Evolutionary conservation across 1,284 basidiomycete species (phyloP).

Genomic region (Mixia osmundae): DNA sequence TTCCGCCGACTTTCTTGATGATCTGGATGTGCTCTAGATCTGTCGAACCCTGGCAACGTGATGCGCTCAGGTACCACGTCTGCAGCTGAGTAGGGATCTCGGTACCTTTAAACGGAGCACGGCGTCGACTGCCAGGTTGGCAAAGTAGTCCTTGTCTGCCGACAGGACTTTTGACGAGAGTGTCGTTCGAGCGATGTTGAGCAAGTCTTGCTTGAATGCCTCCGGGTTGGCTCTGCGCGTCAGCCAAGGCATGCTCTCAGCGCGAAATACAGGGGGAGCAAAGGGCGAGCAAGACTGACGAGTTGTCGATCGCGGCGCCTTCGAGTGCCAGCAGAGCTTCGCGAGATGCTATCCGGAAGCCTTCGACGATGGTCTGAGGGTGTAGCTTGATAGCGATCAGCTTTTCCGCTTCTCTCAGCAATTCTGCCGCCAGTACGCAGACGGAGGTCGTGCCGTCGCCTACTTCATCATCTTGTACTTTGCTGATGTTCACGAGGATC

Average conservation of each 20-base stretch:
- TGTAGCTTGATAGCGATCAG: constrained; percentile 80
- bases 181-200: constrained; percentile 93
- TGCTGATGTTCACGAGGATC: constrained; percentile 99
- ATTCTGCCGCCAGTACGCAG: constrained; percentile 74
- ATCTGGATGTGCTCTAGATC: constrained; percentile 98
- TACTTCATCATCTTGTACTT: constrained; percentile 97
- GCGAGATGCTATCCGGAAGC: constrained; percentile 73
- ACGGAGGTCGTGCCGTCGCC: constrained; percentile 97
- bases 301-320: constrained; percentile 55
- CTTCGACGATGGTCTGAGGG: constrained; percentile 98
- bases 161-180: constrained; percentile 88
- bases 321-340: constrained; percentile 71
- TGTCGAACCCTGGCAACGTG: constrained; percentile 62
- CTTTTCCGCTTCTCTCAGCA: constrained; percentile 88
- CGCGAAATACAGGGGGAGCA: constrained; percentile 19
- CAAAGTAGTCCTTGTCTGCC: constrained; percentile 96
- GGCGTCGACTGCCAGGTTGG: constrained; percentile 92
- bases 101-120: constrained; percentile 79
- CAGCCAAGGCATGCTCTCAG: neutral
- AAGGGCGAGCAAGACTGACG: constrained; percentile 25
- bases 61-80: neutral
- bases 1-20: constrained; percentile 98
- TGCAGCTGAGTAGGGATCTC: neutral
- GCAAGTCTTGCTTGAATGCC: constrained; percentile 64
- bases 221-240: constrained; percentile 32